Evolutionary conservation across 371 early-diverging fungal genomes (phyloP).

Genomic region (Smittium culicis): DNA sequence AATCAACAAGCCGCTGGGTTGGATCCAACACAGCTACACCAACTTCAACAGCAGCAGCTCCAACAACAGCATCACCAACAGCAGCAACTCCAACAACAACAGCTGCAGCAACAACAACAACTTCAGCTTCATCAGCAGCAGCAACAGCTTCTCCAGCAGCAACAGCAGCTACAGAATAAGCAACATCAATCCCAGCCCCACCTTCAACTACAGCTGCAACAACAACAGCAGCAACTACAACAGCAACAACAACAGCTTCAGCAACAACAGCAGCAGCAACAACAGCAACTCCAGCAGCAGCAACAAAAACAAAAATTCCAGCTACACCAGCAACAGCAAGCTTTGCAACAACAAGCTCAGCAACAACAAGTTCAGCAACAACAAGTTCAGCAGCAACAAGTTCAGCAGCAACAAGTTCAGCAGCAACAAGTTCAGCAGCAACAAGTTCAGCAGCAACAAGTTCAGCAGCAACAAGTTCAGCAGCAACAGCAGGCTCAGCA

Average conservation of each 20-base stretch:
- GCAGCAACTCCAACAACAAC: not conserved
- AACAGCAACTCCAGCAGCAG: conserved; percentile 10
- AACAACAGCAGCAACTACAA: not conserved
- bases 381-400: not conserved
- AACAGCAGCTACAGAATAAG: not conserved
- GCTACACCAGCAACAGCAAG: conserved; percentile 21
- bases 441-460: conserved; percentile 3
- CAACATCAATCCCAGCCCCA: not conserved
- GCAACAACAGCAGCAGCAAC: conserved; percentile 16
- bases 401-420: not conserved
- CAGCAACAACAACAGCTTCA: conserved; percentile 10
- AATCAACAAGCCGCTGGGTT: not conserved
- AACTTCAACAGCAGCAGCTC: not conserved
- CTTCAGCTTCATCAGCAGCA: not conserved
- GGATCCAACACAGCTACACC: not conserved
- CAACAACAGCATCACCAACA: not conserved
- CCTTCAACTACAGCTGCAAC: conserved; percentile 4
- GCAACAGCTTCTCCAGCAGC: not conserved
- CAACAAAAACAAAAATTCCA: conserved; percentile 18
- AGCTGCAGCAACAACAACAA: not conserved
- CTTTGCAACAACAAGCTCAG: not conserved
- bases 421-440: conserved; percentile 3
- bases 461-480: conserved; percentile 3
- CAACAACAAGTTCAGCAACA: not conserved
- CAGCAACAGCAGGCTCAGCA: conserved; percentile 9